Evolutionary conservation across 73 alveolate species (phyloP).

Genomic region (Urostyla sp.): DNA sequence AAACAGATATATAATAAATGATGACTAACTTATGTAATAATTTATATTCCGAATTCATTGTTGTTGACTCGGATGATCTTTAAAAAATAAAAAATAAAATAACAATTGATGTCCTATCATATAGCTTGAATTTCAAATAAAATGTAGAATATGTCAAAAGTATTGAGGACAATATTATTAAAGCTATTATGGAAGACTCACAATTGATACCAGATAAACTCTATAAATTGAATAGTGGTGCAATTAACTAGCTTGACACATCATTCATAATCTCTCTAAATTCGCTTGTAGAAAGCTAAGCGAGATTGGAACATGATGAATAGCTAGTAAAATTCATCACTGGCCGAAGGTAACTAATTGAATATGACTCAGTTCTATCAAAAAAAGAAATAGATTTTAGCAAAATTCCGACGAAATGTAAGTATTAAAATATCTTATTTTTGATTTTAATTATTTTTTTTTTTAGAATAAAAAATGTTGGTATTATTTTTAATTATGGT

Average conservation of each 20-base stretch:
- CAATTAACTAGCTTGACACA: not conserved
- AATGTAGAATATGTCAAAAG: not conserved
- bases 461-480: not conserved
- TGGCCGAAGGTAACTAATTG: slow-evolving; percentile 1
- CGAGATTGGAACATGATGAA: not conserved
- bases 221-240: not conserved
- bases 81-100: slow-evolving; percentile 44
- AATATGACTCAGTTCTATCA: not conserved
- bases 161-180: slow-evolving; percentile 6
- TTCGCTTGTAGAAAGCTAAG: not conserved
- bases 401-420: too few species aligned
- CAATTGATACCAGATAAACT: not conserved
- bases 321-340: not conserved
- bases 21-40: slow-evolving; percentile 15
- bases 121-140: not conserved
- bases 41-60: slow-evolving; percentile 33
- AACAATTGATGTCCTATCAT: not conserved
- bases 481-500: not conserved
- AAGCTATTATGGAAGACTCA: not conserved
- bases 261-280: not conserved
- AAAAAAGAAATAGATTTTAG: slow-evolving; percentile 35
- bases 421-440: too few species aligned
- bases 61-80: not conserved
- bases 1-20: not conserved
- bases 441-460: not conserved